These are phyloP conservation scores for Pythium insidiosum DNA, from an alignment of 352 stramenopile genomes.

Conservation along the genomic window DNA sequence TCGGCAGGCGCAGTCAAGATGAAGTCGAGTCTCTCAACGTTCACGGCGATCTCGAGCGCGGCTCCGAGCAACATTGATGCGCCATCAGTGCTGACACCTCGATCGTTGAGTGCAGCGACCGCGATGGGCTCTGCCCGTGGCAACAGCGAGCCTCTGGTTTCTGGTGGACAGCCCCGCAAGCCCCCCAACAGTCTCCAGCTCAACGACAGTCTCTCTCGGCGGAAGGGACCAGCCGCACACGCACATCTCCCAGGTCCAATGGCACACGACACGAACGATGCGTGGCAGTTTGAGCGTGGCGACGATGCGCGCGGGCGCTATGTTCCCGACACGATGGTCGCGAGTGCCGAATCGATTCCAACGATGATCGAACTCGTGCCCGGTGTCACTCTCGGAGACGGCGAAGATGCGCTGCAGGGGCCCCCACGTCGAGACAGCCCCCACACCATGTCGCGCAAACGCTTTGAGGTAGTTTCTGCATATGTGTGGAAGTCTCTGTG, in stretches of 20 bases:
- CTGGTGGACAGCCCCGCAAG: conserved; percentile 1
- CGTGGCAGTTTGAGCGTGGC: conserved; percentile 9
- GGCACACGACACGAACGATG: conserved; percentile 1
- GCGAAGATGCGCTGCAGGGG: conserved; percentile 30
- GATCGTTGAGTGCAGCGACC: too few relatives aligned
- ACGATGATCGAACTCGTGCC: conserved; percentile 18
- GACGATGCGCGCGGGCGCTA: background rate
- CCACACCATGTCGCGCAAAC: conserved; percentile 57
- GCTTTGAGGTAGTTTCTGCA: conserved; percentile 61
- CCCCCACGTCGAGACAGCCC: conserved; percentile 27
- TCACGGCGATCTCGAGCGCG: conserved; percentile 8
- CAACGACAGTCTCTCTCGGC: conserved; percentile 11
- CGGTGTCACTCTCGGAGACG: conserved; percentile 32
- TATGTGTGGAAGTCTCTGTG: background rate
- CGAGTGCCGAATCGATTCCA: conserved; percentile 9
- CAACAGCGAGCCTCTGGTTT: too few relatives aligned
- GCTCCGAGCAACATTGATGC: background rate
- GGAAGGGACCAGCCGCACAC: too few relatives aligned
- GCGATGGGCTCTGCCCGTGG: too few relatives aligned
- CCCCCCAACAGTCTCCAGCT: conserved; percentile 2
- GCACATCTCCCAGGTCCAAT: too few relatives aligned
- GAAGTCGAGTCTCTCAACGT: conserved; percentile 15
- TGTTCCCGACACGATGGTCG: conserved; percentile 12
- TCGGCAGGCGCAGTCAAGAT: conserved; percentile 10
- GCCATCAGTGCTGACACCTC: too few relatives aligned